Evolutionary conservation across 2,329 filamentous ascomycete species (phyloP).

Genomic region (Alternaria ethzedia): DNA sequence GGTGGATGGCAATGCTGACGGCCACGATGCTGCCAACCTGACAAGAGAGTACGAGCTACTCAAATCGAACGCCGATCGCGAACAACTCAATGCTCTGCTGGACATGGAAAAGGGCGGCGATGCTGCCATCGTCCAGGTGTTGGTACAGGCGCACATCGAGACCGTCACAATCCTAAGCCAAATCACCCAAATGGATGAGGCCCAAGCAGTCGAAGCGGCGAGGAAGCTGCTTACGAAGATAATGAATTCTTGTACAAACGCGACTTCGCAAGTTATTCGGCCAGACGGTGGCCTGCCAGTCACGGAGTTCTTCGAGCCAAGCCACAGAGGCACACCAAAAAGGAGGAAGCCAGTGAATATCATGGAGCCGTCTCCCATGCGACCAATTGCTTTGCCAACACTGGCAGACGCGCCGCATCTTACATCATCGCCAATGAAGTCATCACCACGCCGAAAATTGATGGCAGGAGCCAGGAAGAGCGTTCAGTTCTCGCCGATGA

Average conservation of each 20-base stretch:
- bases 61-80: constrained; percentile 80
- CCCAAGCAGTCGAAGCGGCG: constrained; percentile 80
- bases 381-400: constrained; percentile 44
- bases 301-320: constrained; percentile 71
- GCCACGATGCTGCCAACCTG: constrained; percentile 73
- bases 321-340: constrained; percentile 77
- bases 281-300: constrained; percentile 75
- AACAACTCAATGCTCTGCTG: constrained; percentile 75
- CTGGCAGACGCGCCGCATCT: constrained; percentile 47
- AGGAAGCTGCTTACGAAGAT: constrained; percentile 78
- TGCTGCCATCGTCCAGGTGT: constrained; percentile 76
- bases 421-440: constrained; percentile 71
- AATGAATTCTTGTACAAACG: constrained; percentile 75
- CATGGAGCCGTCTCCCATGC: constrained; percentile 56
- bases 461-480: constrained; percentile 68
- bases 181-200: constrained; percentile 81
- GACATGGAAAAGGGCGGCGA: constrained; percentile 87
- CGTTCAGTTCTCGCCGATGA: constrained; percentile 80
- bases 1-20: constrained; percentile 69
- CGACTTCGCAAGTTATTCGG: constrained; percentile 84
- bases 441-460: constrained; percentile 76
- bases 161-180: constrained; percentile 83
- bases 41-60: constrained; percentile 84
- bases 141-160: constrained; percentile 91
- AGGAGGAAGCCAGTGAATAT: constrained; percentile 62